Conservation (phyloP, 148 eudicot genomes). For the Spergularia bocconei region DNA sequence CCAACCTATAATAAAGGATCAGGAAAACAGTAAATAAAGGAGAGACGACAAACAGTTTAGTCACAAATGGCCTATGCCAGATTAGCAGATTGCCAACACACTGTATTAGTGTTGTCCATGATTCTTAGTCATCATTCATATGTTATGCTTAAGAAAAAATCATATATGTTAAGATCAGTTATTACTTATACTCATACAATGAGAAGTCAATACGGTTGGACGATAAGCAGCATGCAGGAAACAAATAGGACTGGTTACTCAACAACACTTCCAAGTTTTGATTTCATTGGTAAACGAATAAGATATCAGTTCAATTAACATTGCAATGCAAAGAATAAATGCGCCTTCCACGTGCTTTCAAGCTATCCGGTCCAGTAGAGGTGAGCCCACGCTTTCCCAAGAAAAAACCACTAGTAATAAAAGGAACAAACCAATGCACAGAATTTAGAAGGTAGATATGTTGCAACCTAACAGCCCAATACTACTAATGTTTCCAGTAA, state of each 20-base stretch:
- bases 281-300: too few species aligned
- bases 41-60: background rate
- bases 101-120: background rate
- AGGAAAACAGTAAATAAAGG: background rate
- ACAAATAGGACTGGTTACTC: background rate
- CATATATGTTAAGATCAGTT: background rate
- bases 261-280: too few species aligned
- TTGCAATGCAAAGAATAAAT: too few species aligned
- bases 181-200: background rate
- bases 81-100: background rate
- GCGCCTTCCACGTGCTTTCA: too few species aligned
- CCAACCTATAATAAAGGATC: slow-evolving; percentile 53
- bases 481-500: too few species aligned
- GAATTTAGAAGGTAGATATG: background rate
- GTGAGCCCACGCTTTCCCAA: too few species aligned
- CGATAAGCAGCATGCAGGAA: background rate
- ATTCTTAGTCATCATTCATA: too few species aligned
- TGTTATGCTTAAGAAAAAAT: background rate
- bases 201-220: background rate
- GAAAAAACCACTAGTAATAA: too few species aligned
- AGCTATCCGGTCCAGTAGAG: too few species aligned
- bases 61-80: background rate
- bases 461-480: too few species aligned
- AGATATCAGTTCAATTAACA: too few species aligned
- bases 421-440: too few species aligned